These are phyloP conservation scores for Pyrenophora teres DNA, from an alignment of 2,329 filamentous ascomycete species.

Conservation along the genomic window DNA sequence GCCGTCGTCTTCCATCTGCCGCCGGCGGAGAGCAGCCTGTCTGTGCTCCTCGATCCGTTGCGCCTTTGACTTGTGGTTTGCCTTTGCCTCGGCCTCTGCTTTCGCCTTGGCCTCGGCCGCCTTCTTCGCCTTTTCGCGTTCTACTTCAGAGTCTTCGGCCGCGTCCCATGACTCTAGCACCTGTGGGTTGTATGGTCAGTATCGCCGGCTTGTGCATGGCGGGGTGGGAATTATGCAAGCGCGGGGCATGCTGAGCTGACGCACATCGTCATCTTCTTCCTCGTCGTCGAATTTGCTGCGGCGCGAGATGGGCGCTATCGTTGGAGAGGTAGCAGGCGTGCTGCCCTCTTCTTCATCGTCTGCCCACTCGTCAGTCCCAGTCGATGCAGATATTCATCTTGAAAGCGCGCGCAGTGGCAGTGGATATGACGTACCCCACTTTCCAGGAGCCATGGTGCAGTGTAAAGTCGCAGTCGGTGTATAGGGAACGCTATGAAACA, in stretches of 20 bases:
- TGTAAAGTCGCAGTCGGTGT: no score
- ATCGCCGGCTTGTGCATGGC: constrained; percentile 11
- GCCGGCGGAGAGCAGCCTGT: constrained; percentile 61
- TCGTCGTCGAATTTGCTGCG: constrained; percentile 88
- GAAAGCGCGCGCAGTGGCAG: constrained; percentile 24
- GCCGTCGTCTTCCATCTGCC: constrained; percentile 61
- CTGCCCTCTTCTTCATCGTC: constrained; percentile 63
- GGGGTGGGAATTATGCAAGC: constrained; percentile 23
- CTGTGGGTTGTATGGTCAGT: constrained; percentile 53
- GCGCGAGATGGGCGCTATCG: constrained; percentile 52
- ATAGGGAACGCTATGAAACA: no score
- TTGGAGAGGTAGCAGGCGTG: constrained; percentile 55
- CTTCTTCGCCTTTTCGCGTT: constrained; percentile 92
- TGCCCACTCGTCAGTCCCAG: constrained; percentile 29
- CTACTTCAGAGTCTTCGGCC: constrained; percentile 93
- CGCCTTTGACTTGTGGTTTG: constrained; percentile 86
- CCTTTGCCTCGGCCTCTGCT: constrained; percentile 83
- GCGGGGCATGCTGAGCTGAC: constrained; percentile 34
- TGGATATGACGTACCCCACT: constrained; percentile 50
- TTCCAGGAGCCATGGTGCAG: constrained; percentile 42
- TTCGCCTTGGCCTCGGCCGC: constrained; percentile 85
- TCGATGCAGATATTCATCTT: constrained; percentile 1
- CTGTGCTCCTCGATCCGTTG: constrained; percentile 83
- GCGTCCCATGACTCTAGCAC: constrained; percentile 97
- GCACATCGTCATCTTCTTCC: constrained; percentile 81